phyloP scores from a whole-genome alignment of 1,284 basidiomycete genomes.

The Cryptococcus maquisensis region DNA sequence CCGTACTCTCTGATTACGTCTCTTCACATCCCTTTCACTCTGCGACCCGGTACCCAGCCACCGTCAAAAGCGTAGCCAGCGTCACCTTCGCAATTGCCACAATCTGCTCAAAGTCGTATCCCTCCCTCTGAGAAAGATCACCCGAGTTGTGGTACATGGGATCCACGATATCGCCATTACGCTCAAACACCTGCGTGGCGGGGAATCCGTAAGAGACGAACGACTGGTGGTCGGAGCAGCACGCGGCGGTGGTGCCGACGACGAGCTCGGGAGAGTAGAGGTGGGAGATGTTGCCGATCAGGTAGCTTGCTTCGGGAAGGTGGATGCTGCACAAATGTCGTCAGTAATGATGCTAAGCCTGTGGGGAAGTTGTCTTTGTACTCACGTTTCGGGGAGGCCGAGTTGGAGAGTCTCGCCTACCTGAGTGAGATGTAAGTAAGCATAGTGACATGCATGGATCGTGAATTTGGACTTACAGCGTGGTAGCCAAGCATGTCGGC shows the following conservation, averaged over 20 bases:
- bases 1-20: too few relatives aligned
- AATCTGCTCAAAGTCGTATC: conserved; percentile 76
- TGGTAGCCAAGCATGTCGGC: conserved; percentile 85
- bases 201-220: conserved; percentile 78
- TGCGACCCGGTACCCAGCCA: conserved; percentile 32
- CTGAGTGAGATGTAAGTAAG: conserved; percentile 28
- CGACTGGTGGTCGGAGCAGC: conserved; percentile 79
- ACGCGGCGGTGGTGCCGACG: conserved; percentile 69
- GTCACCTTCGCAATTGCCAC: conserved; percentile 78
- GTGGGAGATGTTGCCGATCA: conserved; percentile 65
- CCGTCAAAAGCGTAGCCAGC: conserved; percentile 42
- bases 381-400: conserved; percentile 58
- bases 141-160: conserved; percentile 65
- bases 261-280: conserved; percentile 73
- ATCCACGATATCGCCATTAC: conserved; percentile 73
- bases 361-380: conserved; percentile 5
- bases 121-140: conserved; percentile 68
- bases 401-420: conserved; percentile 70
- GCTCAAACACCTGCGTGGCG: conserved; percentile 64
- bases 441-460: background rate
- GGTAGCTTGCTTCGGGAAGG: conserved; percentile 66
- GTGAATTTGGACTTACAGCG: conserved; percentile 28
- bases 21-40: background rate
- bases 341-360: background rate
- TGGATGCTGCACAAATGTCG: conserved; percentile 59